These are phyloP conservation scores for Westerdykella sp. DNA, from an alignment of 2,329 filamentous ascomycete genomes.

Conservation along the genomic window DNA sequence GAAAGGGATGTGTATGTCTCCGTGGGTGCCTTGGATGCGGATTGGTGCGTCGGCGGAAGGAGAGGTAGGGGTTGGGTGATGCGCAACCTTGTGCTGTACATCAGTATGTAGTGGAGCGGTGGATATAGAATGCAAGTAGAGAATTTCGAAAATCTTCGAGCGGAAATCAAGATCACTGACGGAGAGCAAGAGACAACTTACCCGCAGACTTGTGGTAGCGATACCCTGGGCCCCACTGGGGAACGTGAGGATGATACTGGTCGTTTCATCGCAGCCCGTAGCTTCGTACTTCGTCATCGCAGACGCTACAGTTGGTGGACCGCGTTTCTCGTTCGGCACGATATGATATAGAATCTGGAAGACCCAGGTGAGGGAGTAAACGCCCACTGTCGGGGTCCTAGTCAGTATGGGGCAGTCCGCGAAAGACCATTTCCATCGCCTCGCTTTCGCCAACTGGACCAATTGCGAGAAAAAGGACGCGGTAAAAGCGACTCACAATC, in stretches of 20 bases:
- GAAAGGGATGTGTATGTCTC: slow-evolving; percentile 69
- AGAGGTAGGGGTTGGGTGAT: slow-evolving; percentile 52
- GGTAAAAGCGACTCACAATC: slow-evolving; percentile 46
- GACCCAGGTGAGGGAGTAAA: slow-evolving; percentile 80
- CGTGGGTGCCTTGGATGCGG: slow-evolving; percentile 68
- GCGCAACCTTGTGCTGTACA: not conserved
- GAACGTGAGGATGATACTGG: slow-evolving; percentile 67
- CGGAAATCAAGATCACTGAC: not conserved
- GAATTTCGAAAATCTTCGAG: no score
- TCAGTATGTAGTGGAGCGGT: not conserved
- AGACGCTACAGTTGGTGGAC: slow-evolving; percentile 60
- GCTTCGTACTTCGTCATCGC: slow-evolving; percentile 60
- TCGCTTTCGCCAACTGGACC: no score
- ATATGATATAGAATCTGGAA: slow-evolving; percentile 79
- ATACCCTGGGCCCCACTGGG: slow-evolving; percentile 62
- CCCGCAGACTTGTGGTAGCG: slow-evolving; percentile 40
- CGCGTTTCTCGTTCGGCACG: slow-evolving; percentile 50
- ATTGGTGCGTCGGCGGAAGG: slow-evolving; percentile 56
- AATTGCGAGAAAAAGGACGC: no score
- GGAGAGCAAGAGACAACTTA: not conserved
- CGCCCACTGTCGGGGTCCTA: slow-evolving; percentile 49
- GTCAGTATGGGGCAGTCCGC: not conserved
- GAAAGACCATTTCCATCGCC: no score
- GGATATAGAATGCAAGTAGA: not conserved
- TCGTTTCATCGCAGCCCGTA: slow-evolving; percentile 64